phyloP scores from a whole-genome alignment of 441 rosid genomes.

The Kokia cookei region DNA sequence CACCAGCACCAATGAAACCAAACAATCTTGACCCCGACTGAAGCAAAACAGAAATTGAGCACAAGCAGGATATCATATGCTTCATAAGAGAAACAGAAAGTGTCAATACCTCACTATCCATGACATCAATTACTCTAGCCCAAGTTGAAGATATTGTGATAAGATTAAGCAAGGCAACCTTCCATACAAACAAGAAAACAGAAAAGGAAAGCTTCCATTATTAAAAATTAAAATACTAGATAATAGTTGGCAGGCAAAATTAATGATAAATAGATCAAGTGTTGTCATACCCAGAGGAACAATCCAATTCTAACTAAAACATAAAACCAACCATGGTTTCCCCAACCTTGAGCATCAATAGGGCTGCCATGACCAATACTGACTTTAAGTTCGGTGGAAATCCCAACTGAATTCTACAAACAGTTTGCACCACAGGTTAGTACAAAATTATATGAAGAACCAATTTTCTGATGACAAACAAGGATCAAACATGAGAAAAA shows the following conservation, averaged over 20 bases:
- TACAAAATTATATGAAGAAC: not conserved
- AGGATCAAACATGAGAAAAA: not conserved
- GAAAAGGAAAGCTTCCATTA: not conserved
- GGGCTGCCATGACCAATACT: slow-evolving; percentile 26
- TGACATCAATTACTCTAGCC: slow-evolving; percentile 91
- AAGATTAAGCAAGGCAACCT: slow-evolving; percentile 90
- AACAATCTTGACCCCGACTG: slow-evolving; percentile 99
- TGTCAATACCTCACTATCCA: slow-evolving; percentile 78
- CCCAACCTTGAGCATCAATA: slow-evolving; percentile 36
- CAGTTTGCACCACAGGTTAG: slow-evolving; percentile 7
- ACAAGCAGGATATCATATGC: slow-evolving; percentile 7
- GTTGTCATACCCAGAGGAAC: slow-evolving; percentile 74
- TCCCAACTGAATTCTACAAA: slow-evolving; percentile 39
- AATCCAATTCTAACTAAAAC: slow-evolving; percentile 79
- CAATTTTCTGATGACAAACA: not conserved
- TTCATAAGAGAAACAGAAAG: not conserved
- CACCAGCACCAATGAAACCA: slow-evolving; percentile 97
- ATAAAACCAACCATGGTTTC: slow-evolving; percentile 60
- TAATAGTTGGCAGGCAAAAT: not conserved
- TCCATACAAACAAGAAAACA: slow-evolving; percentile 4
- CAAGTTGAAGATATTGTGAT: slow-evolving; percentile 92
- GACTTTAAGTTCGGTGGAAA: slow-evolving; percentile 27
- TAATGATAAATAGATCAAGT: slow-evolving; percentile 9
- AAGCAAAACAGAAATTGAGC: slow-evolving; percentile 29
- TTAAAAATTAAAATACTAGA: not conserved